Evolutionary conservation across 306 rosid genomes (phyloP).

Genomic region (Arachis stenosperma): DNA sequence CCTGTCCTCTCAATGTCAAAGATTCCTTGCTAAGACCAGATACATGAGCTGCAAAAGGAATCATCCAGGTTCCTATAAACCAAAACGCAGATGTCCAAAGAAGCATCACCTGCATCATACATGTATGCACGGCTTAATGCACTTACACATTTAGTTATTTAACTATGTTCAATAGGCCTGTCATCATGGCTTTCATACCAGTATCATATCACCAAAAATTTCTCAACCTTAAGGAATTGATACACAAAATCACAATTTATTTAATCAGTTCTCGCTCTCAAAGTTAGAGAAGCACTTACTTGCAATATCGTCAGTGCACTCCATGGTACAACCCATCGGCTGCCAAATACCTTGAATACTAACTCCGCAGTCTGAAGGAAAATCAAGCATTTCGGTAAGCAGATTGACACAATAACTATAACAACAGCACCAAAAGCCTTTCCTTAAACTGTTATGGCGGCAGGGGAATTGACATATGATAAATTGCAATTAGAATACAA

Average conservation of each 20-base stretch:
- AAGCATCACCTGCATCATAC: conserved; percentile 84
- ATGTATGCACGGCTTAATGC: conserved; percentile 9
- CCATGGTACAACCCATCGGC: conserved; percentile 94
- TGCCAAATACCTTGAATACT: conserved; percentile 55
- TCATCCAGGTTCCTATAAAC: conserved; percentile 94
- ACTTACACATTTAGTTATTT: conserved; percentile 12
- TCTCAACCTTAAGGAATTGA: conserved; percentile 15
- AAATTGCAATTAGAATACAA: conserved; percentile 2
- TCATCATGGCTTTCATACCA: conserved; percentile 10
- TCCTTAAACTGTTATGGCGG: background rate
- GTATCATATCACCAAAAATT: conserved; percentile 20
- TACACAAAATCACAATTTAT: background rate
- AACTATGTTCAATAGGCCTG: conserved; percentile 8
- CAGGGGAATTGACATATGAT: conserved; percentile 21
- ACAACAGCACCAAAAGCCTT: background rate
- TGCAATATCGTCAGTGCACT: conserved; percentile 81
- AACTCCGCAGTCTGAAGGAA: conserved; percentile 65
- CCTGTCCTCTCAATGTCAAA: conserved; percentile 83
- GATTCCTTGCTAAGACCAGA: conserved; percentile 80
- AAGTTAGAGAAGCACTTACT: conserved; percentile 51
- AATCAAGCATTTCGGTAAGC: conserved; percentile 22
- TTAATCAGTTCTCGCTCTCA: conserved; percentile 13
- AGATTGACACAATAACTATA: conserved; percentile 18
- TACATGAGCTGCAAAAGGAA: conserved; percentile 82
- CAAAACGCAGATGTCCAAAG: conserved; percentile 92